Evolutionary conservation across 768 basidiomycete species (phyloP).

Genomic region (Sarcodon aspratus): DNA sequence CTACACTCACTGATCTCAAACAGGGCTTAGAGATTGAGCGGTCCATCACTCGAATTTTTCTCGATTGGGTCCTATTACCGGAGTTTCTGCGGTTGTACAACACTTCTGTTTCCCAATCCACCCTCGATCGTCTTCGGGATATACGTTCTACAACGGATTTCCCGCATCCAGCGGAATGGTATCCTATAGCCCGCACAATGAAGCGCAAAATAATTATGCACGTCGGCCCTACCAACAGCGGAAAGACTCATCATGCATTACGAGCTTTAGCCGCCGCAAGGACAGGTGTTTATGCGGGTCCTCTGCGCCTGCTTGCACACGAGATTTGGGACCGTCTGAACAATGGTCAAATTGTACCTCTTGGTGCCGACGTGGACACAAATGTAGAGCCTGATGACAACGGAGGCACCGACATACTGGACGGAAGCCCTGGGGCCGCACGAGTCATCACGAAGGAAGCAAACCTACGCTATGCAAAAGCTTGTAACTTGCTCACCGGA

Average conservation of each 20-base stretch:
- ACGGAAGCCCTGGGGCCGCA: not conserved
- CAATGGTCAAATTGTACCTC: slow-evolving; percentile 74
- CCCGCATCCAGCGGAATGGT: slow-evolving; percentile 38
- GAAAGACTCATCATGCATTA: slow-evolving; percentile 91
- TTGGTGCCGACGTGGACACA: slow-evolving; percentile 38
- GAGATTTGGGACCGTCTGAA: slow-evolving; percentile 92
- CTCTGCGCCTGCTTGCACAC: slow-evolving; percentile 85
- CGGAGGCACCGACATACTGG: slow-evolving; percentile 1
- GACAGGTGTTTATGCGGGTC: slow-evolving; percentile 81
- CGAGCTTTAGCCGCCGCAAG: slow-evolving; percentile 72
- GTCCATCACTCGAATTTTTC: slow-evolving; percentile 42
- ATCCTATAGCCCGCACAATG: slow-evolving; percentile 39
- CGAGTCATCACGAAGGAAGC: slow-evolving; percentile 20
- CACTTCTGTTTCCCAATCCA: slow-evolving; percentile 16
- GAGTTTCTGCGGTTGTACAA: slow-evolving; percentile 13
- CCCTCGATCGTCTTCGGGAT: slow-evolving; percentile 25
- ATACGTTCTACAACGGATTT: slow-evolving; percentile 28
- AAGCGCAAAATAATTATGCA: slow-evolving; percentile 82
- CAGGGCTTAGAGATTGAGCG: slow-evolving; percentile 26
- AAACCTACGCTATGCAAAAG: slow-evolving; percentile 37
- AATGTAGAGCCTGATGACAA: slow-evolving; percentile 21
- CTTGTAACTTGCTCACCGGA: slow-evolving; percentile 85
- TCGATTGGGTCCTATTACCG: slow-evolving; percentile 39
- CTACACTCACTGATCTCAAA: slow-evolving; percentile 18
- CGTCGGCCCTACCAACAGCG: slow-evolving; percentile 95